phyloP scores from a whole-genome alignment of 2,329 filamentous ascomycete genomes.

The Drechslerella dactyloides region DNA sequence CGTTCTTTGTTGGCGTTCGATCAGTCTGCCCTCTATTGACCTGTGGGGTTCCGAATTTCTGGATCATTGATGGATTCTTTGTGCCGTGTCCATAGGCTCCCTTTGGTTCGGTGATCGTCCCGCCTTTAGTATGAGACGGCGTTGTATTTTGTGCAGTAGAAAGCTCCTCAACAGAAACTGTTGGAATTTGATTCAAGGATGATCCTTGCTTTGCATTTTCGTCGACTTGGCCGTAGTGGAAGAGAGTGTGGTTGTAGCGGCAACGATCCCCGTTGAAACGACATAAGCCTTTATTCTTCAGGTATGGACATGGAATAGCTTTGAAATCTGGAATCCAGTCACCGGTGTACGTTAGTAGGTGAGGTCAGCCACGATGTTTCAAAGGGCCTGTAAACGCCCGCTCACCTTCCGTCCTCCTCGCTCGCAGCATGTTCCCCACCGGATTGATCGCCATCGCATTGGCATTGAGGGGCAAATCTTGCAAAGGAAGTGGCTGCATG shows the following conservation, averaged over 20 bases:
- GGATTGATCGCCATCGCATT: neutral
- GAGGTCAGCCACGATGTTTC: neutral
- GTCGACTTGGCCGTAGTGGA: neutral
- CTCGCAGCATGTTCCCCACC: neutral
- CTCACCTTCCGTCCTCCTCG: slow-evolving; percentile 13
- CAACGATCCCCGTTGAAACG: slow-evolving; percentile 16
- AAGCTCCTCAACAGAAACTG: slow-evolving; percentile 3
- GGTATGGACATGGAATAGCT: slow-evolving; percentile 25
- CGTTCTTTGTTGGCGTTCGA: neutral
- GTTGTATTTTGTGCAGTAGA: slow-evolving; percentile 8
- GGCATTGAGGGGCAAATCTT: neutral
- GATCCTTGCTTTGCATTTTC: neutral
- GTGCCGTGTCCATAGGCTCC: neutral
- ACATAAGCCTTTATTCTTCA: slow-evolving; percentile 21
- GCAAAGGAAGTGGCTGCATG: slow-evolving; percentile 12
- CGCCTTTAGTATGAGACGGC: neutral
- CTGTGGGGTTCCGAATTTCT: neutral
- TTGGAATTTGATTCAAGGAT: neutral
- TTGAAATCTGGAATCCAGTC: slow-evolving; percentile 7
- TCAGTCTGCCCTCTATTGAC: neutral
- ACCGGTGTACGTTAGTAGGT: neutral
- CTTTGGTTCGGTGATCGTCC: neutral
- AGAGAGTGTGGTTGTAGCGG: slow-evolving; percentile 15
- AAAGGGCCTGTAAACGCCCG: neutral
- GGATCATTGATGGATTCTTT: neutral